phyloP scores from a whole-genome alignment of 805 yeast genomes.

The Metschnikowia cubensis region DNA sequence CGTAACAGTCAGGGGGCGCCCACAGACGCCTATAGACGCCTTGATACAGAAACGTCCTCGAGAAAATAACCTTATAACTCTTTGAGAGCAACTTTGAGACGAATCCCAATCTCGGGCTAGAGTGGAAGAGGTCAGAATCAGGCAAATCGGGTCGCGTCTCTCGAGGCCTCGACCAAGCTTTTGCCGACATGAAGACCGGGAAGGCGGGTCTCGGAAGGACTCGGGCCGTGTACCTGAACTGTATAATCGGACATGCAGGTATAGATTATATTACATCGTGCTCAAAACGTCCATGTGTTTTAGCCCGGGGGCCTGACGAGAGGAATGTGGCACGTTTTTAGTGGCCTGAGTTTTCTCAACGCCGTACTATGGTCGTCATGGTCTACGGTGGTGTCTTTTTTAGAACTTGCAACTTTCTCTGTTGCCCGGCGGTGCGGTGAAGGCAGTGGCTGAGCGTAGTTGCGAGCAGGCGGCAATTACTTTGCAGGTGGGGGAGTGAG shows the following conservation, averaged over 20 bases:
- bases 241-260: neutral
- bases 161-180: neutral
- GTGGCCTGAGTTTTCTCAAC: neutral
- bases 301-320: neutral
- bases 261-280: neutral
- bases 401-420: no score
- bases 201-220: neutral
- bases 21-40: no score
- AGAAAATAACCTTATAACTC: neutral
- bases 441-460: neutral
- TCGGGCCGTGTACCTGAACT: conserved; percentile 1
- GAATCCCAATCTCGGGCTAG: neutral
- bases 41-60: neutral
- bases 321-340: neutral
- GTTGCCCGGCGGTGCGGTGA: no score
- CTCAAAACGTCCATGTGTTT: neutral
- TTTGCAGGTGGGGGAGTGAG: neutral
- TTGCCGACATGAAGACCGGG: neutral
- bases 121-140: neutral
- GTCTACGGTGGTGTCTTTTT: no score
- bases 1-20: no score
- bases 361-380: no score
- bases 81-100: neutral
- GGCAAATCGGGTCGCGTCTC: neutral
- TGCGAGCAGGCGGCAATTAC: neutral